Percentiles rank a stretch among this genome's conserved stretches.
phyloP scores from a whole-genome alignment of 1,284 basidiomycete genomes.

The Hemileccinum hortonii region DNA sequence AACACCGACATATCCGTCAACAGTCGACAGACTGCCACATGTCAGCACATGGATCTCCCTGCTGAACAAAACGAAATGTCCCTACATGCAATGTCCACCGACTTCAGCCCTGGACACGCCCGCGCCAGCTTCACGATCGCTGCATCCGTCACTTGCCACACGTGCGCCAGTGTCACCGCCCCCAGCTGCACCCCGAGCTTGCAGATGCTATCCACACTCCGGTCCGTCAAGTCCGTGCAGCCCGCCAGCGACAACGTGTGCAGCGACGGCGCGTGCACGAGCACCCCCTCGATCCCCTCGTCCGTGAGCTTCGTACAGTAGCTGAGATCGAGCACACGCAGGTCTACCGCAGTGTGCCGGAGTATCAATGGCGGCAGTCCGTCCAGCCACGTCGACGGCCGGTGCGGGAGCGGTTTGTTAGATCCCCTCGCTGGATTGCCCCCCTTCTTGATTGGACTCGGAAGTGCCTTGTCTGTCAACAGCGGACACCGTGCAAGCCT shows the following conservation, averaged over 20 bases:
- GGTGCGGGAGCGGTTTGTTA: slow-evolving; percentile 50
- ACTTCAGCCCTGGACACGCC: slow-evolving; percentile 73
- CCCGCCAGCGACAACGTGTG: slow-evolving; percentile 80
- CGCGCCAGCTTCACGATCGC: slow-evolving; percentile 73
- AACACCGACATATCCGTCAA: slow-evolving; percentile 85
- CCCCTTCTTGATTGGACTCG: slow-evolving; percentile 46
- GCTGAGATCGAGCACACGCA: slow-evolving; percentile 78
- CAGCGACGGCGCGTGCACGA: slow-evolving; percentile 77
- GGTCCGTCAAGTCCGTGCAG: slow-evolving; percentile 80
- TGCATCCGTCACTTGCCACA: slow-evolving; percentile 76
- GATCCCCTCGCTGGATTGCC: slow-evolving; percentile 21
- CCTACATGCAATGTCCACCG: slow-evolving; percentile 86
- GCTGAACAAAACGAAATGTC: slow-evolving; percentile 3
- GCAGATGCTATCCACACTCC: slow-evolving; percentile 66
- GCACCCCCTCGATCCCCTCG: slow-evolving; percentile 74
- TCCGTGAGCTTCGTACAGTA: slow-evolving; percentile 75
- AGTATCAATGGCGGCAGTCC: slow-evolving; percentile 58
- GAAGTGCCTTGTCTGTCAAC: slow-evolving; percentile 80
- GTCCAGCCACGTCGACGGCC: slow-evolving; percentile 58
- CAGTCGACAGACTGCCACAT: slow-evolving; percentile 64
- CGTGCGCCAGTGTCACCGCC: slow-evolving; percentile 80
- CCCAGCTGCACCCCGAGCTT: slow-evolving; percentile 78
- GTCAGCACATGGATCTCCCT: slow-evolving; percentile 15
- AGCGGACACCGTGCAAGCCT: slow-evolving; percentile 69
- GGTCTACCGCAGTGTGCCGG: slow-evolving; percentile 62